These are phyloP conservation scores for Phytophthora litchii DNA, from an alignment of 352 stramenopile genomes.

Conservation along the genomic window DNA sequence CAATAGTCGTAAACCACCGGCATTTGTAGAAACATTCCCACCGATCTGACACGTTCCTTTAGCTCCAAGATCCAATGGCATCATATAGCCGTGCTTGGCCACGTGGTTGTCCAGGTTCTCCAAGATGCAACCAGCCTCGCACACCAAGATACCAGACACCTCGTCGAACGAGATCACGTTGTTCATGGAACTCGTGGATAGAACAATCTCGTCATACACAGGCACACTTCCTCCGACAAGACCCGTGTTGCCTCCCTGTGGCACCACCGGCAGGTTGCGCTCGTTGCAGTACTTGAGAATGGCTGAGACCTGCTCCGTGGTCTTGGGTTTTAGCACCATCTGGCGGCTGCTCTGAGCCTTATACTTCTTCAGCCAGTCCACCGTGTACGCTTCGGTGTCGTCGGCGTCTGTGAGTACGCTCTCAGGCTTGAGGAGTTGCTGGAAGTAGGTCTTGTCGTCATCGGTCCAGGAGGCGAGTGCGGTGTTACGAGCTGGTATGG, in stretches of 20 bases:
- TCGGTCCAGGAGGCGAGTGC: conserved; percentile 63
- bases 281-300: conserved; percentile 95
- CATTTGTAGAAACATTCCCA: conserved; percentile 96
- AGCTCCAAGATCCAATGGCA: conserved; percentile 96
- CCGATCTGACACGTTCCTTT: conserved; percentile 98
- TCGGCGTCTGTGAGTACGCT: conserved; percentile 71
- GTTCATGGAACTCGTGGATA: conserved; percentile 93
- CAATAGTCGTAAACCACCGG: conserved; percentile 93
- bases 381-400: conserved; percentile 72
- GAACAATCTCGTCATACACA: conserved; percentile 93
- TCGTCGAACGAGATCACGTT: conserved; percentile 92
- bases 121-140: conserved; percentile 94
- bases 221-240: conserved; percentile 95
- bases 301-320: conserved; percentile 84
- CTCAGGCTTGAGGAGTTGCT: conserved; percentile 60
- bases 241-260: conserved; percentile 97
- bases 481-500: conserved; percentile 43
- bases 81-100: conserved; percentile 85
- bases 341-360: conserved; percentile 56
- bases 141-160: conserved; percentile 81
- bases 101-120: conserved; percentile 93
- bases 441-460: conserved; percentile 70
- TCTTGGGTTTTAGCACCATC: conserved; percentile 89
- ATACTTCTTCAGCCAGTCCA: conserved; percentile 91
- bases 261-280: conserved; percentile 89